Conservation (phyloP, 768 basidiomycete species). For the Agrocybe praecox region DNA sequence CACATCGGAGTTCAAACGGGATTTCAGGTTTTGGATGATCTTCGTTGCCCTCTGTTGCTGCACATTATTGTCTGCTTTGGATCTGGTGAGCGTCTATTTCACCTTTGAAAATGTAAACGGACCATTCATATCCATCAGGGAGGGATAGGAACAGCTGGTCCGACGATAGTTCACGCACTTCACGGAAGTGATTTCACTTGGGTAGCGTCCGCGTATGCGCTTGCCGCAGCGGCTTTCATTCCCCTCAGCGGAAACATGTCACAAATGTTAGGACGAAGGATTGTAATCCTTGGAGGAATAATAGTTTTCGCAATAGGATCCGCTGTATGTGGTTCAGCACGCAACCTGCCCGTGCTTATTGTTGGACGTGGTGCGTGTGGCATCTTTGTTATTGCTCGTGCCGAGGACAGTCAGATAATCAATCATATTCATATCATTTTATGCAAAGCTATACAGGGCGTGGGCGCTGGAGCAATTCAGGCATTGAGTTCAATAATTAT, state of each 20-base stretch:
- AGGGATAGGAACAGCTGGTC: slow-evolving; percentile 1
- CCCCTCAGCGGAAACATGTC: neutral
- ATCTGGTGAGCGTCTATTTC: neutral
- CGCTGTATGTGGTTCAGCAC: slow-evolving; percentile 2
- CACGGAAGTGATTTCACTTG: neutral
- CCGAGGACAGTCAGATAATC: no score
- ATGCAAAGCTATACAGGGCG: neutral
- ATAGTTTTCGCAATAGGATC: neutral
- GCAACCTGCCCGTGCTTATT: neutral
- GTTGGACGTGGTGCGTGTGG: neutral
- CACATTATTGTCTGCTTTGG: neutral
- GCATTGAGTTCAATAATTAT: neutral
- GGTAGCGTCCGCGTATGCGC: slow-evolving; percentile 3
- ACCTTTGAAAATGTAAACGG: no score
- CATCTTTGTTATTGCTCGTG: neutral
- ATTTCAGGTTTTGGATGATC: neutral
- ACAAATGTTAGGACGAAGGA: neutral
- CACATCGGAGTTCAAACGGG: neutral
- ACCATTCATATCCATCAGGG: neutral
- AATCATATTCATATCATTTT: neutral
- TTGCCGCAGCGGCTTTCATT: neutral
- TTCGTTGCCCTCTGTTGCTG: neutral
- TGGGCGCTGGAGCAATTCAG: neutral
- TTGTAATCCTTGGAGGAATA: neutral
- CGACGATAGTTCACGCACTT: neutral